Evolutionary conservation across 1,284 basidiomycete species (phyloP).

Genomic region (Anthracocystis setariae): DNA sequence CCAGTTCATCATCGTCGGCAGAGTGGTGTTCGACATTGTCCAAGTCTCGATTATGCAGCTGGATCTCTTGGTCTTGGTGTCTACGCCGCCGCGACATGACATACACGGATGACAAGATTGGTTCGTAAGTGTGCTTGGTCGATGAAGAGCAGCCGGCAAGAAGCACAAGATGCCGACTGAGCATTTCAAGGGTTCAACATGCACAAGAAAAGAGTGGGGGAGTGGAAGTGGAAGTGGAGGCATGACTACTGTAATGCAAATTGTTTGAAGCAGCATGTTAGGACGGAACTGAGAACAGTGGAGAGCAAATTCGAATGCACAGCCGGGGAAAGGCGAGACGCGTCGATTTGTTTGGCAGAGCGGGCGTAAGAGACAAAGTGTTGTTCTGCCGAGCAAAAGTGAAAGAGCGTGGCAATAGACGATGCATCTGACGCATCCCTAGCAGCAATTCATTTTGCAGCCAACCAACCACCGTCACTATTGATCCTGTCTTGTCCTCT

Average conservation of each 20-base stretch:
- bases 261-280: too few relatives aligned
- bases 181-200: conserved; percentile 16
- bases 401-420: not conserved
- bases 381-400: not conserved
- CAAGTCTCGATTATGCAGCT: not conserved
- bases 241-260: conserved; percentile 7
- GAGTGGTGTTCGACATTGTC: not conserved
- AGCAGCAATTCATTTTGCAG: too few relatives aligned
- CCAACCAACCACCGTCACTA: too few relatives aligned
- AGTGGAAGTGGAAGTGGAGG: too few relatives aligned
- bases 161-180: conserved; percentile 12
- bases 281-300: not conserved
- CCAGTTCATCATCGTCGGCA: conserved; percentile 22
- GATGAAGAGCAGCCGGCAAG: not conserved
- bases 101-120: not conserved
- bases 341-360: not conserved
- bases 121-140: not conserved
- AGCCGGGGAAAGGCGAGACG: not conserved
- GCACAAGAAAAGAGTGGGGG: too few relatives aligned
- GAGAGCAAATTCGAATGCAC: too few relatives aligned
- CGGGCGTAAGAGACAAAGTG: not conserved
- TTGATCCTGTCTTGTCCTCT: too few relatives aligned
- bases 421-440: conserved; percentile 20
- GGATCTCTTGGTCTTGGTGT: not conserved
- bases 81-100: conserved; percentile 16